These are phyloP conservation scores for Backusella tuberculispora DNA, from an alignment of 192 early-diverging fungal species.

Conservation along the genomic window DNA sequence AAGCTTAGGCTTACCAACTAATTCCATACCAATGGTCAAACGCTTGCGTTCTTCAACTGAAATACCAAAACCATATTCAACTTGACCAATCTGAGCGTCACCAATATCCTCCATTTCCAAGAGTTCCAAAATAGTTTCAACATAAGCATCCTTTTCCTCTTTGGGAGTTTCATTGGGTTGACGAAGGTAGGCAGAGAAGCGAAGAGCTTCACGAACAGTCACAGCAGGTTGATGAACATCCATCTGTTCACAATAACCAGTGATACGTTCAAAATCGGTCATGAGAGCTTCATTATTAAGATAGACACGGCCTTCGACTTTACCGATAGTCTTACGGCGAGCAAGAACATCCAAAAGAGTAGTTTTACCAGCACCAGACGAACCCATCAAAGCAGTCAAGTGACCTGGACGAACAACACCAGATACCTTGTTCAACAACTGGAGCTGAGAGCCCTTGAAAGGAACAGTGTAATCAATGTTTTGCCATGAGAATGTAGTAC, in stretches of 20 bases:
- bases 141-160: slow-evolving; percentile 54
- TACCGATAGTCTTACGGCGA: slow-evolving; percentile 75
- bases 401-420: slow-evolving; percentile 77
- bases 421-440: slow-evolving; percentile 68
- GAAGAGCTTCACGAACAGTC: slow-evolving; percentile 90
- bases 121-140: slow-evolving; percentile 55
- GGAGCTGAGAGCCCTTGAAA: slow-evolving; percentile 59
- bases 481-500: slow-evolving; percentile 64
- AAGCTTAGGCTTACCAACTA: slow-evolving; percentile 79
- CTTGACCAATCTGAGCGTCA: slow-evolving; percentile 58
- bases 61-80: slow-evolving; percentile 63
- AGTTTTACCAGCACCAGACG: slow-evolving; percentile 88
- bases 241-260: slow-evolving; percentile 90
- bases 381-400: slow-evolving; percentile 91
- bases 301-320: slow-evolving; percentile 61
- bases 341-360: slow-evolving; percentile 76
- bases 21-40: slow-evolving; percentile 82
- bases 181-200: slow-evolving; percentile 78
- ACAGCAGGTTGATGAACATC: slow-evolving; percentile 85
- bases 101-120: slow-evolving; percentile 66
- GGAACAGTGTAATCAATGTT: slow-evolving; percentile 73
- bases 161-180: slow-evolving; percentile 58
- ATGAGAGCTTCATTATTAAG: slow-evolving; percentile 58
- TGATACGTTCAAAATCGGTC: slow-evolving; percentile 58
- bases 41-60: slow-evolving; percentile 84